phyloP scores from a whole-genome alignment of 2,329 filamentous ascomycete species.

The Didymosphaeria variabile region DNA sequence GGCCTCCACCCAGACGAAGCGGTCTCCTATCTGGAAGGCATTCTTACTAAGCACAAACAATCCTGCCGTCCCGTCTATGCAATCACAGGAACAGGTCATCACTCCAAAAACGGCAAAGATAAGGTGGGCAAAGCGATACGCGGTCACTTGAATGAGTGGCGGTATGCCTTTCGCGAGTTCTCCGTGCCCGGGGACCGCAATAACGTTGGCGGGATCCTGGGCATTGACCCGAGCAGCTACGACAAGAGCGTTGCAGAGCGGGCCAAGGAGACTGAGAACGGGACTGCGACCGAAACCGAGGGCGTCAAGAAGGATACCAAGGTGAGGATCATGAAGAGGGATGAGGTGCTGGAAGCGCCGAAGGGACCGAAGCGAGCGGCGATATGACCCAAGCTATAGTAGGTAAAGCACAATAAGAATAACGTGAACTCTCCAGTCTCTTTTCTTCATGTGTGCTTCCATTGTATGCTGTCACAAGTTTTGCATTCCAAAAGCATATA shows the following conservation, averaged over 20 bases:
- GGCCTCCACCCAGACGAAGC: slow-evolving; percentile 98
- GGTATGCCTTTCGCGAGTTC: slow-evolving; percentile 95
- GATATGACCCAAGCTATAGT: slow-evolving; percentile 27
- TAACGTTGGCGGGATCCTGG: slow-evolving; percentile 73
- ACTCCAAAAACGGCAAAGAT: slow-evolving; percentile 98
- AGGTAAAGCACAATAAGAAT: slow-evolving; percentile 42
- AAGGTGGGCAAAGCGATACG: slow-evolving; percentile 96
- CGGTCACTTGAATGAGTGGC: slow-evolving; percentile 91
- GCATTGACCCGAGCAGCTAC: slow-evolving; percentile 69
- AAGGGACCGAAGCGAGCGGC: slow-evolving; percentile 46
- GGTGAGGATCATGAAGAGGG: slow-evolving; percentile 50
- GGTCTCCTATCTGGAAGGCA: slow-evolving; percentile 89
- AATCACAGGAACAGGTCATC: slow-evolving; percentile 95
- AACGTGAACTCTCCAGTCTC: slow-evolving; percentile 24
- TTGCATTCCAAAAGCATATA: neutral
- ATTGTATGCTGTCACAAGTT: neutral
- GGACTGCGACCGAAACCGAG: slow-evolving; percentile 29
- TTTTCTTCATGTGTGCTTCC: neutral
- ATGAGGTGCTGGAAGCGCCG: slow-evolving; percentile 47
- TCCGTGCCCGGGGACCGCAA: slow-evolving; percentile 94
- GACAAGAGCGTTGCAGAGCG: slow-evolving; percentile 56
- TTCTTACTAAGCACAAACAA: slow-evolving; percentile 83
- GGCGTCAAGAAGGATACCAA: slow-evolving; percentile 44
- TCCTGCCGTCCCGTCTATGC: slow-evolving; percentile 82
- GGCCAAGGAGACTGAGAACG: slow-evolving; percentile 44